Evolutionary conservation across 495 filamentous ascomycete species (phyloP).

Genomic region (Chlorociboria aeruginascens): DNA sequence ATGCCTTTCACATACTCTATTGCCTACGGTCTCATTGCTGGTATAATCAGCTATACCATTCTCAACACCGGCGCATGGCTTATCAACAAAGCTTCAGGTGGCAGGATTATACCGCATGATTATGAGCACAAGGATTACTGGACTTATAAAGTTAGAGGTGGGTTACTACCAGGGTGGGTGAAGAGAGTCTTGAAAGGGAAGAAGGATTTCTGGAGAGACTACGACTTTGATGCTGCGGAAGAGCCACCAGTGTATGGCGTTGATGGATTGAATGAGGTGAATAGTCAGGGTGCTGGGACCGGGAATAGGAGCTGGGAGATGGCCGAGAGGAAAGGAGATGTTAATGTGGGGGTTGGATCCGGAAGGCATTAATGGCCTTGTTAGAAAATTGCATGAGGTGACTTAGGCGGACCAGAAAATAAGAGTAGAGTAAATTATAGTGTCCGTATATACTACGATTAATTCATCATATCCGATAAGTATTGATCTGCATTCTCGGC

Average conservation of each 20-base stretch:
- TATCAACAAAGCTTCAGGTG: conserved; percentile 48
- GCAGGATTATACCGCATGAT: conserved; percentile 58
- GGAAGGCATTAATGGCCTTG: too few relatives aligned
- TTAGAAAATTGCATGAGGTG: too few relatives aligned
- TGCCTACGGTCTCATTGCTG: conserved; percentile 53
- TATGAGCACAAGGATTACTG: conserved; percentile 63
- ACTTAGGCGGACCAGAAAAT: too few relatives aligned
- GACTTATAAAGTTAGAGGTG: conserved; percentile 56
- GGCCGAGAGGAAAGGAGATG: neutral
- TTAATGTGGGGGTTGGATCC: neutral
- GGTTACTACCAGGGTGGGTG: conserved; percentile 59
- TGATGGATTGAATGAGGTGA: neutral
- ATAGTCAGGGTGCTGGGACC: neutral
- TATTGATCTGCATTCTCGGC: too few relatives aligned
- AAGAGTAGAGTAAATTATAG: too few relatives aligned
- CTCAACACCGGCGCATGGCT: conserved; percentile 56
- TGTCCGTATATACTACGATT: too few relatives aligned
- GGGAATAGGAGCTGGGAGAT: conserved; percentile 6
- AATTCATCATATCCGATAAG: too few relatives aligned
- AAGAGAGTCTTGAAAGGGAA: conserved; percentile 47
- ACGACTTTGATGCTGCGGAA: conserved; percentile 15
- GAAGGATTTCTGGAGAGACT: conserved; percentile 49
- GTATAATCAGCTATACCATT: conserved; percentile 60
- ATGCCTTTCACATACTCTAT: conserved; percentile 84
- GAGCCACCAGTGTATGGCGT: too few relatives aligned